Evolutionary conservation across 2,329 filamentous ascomycete species (phyloP).

Genomic region (Xylaria sp.): DNA sequence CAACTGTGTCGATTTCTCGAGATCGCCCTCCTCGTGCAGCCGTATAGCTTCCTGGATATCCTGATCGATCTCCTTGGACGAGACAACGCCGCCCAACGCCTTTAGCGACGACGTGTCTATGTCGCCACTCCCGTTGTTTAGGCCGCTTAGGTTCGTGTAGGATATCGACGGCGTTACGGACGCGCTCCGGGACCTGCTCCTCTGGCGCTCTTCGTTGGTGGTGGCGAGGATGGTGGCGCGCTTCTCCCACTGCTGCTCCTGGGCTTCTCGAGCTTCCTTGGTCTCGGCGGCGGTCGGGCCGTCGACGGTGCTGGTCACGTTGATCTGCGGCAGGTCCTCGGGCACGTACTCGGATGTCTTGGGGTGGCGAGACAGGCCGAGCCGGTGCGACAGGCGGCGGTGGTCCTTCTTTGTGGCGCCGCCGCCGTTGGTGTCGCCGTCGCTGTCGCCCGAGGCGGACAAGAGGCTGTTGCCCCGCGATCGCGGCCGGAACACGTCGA

Average conservation of each 20-base stretch:
- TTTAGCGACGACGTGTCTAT: conserved; percentile 20
- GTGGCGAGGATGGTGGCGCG: conserved; percentile 88
- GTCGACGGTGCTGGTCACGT: conserved; percentile 47
- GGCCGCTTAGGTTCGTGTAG: conserved; percentile 48
- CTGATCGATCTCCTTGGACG: conserved; percentile 66
- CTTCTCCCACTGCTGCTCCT: conserved; percentile 88
- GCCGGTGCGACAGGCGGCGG: conserved; percentile 72
- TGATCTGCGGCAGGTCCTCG: conserved; percentile 80
- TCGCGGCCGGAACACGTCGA: conserved; percentile 43
- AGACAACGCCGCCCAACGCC: conserved; percentile 52
- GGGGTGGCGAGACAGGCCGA: conserved; percentile 71
- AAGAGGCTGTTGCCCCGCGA: conserved; percentile 62
- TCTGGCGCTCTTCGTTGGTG: conserved; percentile 63
- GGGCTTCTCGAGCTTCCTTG: conserved; percentile 47
- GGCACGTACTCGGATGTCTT: conserved; percentile 80
- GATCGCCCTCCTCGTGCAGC: conserved; percentile 85
- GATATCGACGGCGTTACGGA: conserved; percentile 39
- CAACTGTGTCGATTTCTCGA: conserved; percentile 82
- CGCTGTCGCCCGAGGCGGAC: conserved; percentile 52
- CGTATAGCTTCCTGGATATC: conserved; percentile 96
- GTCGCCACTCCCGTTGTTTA: conserved; percentile 33
- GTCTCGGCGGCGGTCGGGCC: conserved; percentile 17
- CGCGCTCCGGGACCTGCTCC: conserved; percentile 49
- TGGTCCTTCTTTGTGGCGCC: conserved; percentile 40
- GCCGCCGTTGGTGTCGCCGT: conserved; percentile 46